phyloP scores from a whole-genome alignment of 2,329 filamentous ascomycete genomes.

The Furcasterigmium furcatum region DNA sequence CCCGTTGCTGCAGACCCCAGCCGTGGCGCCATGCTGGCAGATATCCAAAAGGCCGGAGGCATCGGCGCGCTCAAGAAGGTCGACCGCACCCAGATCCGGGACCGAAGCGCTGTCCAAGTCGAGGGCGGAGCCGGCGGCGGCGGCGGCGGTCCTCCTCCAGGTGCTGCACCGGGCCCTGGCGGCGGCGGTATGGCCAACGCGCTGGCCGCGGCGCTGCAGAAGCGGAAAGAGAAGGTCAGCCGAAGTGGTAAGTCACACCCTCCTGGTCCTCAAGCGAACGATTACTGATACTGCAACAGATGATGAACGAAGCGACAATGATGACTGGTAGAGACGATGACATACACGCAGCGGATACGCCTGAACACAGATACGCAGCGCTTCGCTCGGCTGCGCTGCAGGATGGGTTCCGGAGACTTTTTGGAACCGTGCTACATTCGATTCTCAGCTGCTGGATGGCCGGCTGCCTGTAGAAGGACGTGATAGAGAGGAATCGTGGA shows the following conservation, averaged over 20 bases:
- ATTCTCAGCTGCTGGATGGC: too few relatives aligned
- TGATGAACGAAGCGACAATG: slow-evolving; percentile 69
- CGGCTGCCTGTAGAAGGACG: too few relatives aligned
- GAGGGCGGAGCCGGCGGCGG: slow-evolving; percentile 44
- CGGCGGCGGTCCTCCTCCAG: slow-evolving; percentile 47
- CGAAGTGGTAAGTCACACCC: slow-evolving; percentile 76
- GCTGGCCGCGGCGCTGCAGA: slow-evolving; percentile 71
- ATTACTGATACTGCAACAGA: slow-evolving; percentile 49
- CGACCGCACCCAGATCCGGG: slow-evolving; percentile 64
- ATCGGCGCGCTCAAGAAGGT: slow-evolving; percentile 73
- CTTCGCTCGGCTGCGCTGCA: too few relatives aligned
- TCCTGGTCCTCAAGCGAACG: slow-evolving; percentile 4
- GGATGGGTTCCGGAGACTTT: too few relatives aligned
- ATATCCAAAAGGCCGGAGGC: slow-evolving; percentile 69
- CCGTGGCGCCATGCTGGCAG: slow-evolving; percentile 62
- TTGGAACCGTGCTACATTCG: too few relatives aligned
- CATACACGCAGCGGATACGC: neutral
- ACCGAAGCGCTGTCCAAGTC: slow-evolving; percentile 65
- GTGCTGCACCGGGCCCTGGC: slow-evolving; percentile 46
- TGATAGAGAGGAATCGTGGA: too few relatives aligned
- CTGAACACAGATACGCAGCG: too few relatives aligned
- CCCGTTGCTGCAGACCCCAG: slow-evolving; percentile 37
- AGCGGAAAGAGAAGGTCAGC: slow-evolving; percentile 90
- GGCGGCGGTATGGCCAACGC: slow-evolving; percentile 77
- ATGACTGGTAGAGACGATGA: slow-evolving; percentile 58